These are phyloP conservation scores for Trametes villosa DNA, from an alignment of 768 basidiomycete genomes.

Conservation along the genomic window DNA sequence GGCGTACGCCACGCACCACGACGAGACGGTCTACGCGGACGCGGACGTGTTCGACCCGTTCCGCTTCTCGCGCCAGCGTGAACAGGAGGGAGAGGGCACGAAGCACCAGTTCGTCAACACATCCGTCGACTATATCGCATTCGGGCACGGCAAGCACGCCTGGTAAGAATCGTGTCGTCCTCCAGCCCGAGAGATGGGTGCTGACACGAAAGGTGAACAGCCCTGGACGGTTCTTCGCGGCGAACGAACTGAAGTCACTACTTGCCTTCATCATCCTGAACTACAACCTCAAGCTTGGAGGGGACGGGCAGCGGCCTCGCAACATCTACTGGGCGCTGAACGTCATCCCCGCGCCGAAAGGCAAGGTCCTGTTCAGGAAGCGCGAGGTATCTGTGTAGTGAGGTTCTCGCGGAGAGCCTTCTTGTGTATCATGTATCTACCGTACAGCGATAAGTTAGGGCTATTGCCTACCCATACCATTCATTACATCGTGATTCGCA, in stretches of 20 bases:
- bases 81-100: conserved; percentile 8
- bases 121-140: conserved; percentile 19
- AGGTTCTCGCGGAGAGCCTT: too few species aligned
- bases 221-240: conserved; percentile 42
- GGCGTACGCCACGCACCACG: conserved; percentile 24
- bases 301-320: conserved; percentile 29
- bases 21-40: conserved; percentile 30
- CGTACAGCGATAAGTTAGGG: too few species aligned
- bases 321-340: conserved; percentile 25
- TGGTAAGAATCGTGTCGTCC: conserved; percentile 10
- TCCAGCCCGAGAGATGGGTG: too few species aligned
- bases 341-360: conserved; percentile 26
- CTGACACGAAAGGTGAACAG: conserved; percentile 12
- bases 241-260: conserved; percentile 38
- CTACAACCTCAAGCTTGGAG: conserved; percentile 33
- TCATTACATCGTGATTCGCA: too few species aligned
- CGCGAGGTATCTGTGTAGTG: conserved; percentile 10
- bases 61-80: conserved; percentile 26
- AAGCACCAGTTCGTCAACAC: conserved; percentile 26
- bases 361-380: conserved; percentile 29
- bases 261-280: conserved; percentile 37
- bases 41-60: conserved; percentile 30
- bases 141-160: conserved; percentile 28
- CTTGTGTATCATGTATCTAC: too few species aligned
- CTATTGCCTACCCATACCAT: too few species aligned